These are phyloP conservation scores for Rhododendron mucronatum DNA, from an alignment of 148 eudicot genomes.

Conservation along the genomic window DNA sequence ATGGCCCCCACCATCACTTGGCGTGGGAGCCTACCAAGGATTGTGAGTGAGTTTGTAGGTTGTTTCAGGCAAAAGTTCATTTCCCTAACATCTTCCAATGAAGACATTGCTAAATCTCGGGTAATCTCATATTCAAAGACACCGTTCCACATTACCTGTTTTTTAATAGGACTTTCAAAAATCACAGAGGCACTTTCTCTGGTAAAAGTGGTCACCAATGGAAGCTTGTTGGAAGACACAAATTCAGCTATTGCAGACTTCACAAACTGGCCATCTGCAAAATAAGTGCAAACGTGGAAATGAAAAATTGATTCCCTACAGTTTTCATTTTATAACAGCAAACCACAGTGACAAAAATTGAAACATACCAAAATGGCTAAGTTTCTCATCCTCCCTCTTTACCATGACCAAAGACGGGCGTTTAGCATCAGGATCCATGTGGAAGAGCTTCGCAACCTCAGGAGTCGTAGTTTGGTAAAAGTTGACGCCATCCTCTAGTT, in stretches of 20 bases:
- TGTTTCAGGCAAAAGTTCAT: neutral
- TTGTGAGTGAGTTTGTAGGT: neutral
- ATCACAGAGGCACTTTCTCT: slow-evolving; percentile 67
- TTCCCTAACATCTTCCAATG: neutral
- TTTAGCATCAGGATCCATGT: slow-evolving; percentile 61
- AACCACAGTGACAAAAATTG: slow-evolving; percentile 1
- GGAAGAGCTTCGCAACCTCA: slow-evolving; percentile 74
- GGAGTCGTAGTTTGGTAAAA: slow-evolving; percentile 86
- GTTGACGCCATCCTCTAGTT: slow-evolving; percentile 69
- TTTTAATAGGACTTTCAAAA: slow-evolving; percentile 78
- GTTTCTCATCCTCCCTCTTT: slow-evolving; percentile 84
- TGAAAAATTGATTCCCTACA: slow-evolving; percentile 2
- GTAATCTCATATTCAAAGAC: neutral
- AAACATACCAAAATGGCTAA: slow-evolving; percentile 60
- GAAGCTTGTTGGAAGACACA: slow-evolving; percentile 81
- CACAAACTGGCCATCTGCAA: slow-evolving; percentile 62
- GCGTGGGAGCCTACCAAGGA: neutral
- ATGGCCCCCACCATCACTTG: neutral
- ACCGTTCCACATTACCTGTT: slow-evolving; percentile 47
- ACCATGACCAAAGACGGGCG: slow-evolving; percentile 78
- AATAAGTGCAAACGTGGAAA: slow-evolving; percentile 11
- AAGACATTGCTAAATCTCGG: neutral
- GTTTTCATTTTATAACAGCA: neutral
- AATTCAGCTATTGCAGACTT: slow-evolving; percentile 72
- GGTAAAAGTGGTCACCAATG: slow-evolving; percentile 72